Base-by-base conservation (phyloP, 441 rosid genomes). In the Geranium incanum region DNA sequence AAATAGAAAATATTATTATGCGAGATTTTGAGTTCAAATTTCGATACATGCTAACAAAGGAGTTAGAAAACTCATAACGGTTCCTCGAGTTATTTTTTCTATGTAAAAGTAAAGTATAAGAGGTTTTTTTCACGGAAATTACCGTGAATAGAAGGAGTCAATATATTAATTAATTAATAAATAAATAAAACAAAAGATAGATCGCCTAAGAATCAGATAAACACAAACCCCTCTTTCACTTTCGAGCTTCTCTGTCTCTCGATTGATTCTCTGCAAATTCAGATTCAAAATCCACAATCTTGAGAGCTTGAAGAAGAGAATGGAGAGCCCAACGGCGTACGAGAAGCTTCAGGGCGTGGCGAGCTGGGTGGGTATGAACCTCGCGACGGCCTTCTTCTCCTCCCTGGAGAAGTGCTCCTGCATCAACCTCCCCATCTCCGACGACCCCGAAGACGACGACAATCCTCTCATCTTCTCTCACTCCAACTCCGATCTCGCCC, bases 381-480 rank as follows among this genome's bases (percentile, higher is more conserved):
- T 89, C 9, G 77, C 81, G 74, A 81, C 88, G 79, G 91, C 91
- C 76, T 89, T 87, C 83, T 89, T 89, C 80, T 77, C 86, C 23
- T 89, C 92, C 64, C 84, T 87, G 0, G 91, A 89, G 72, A 86
- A 88, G 1, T 89, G 82, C 81, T 80, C 91, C 66, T 87, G 94
- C 74, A 89, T 89, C 78, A 87, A 87, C 62, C 75, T 87, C 72
- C 39, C 85, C 70, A 89, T 88, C 79, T 73, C 70, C 72, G 87
- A 86, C 64, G 62, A 55, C 6, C 80, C 72, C 52, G 89, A 79
- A 3, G 90, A 75, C 21, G 87, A 84, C 0, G 83, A 80, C 64
- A 81, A 80, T 37, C 84, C 89, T 72, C 83, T 79, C 64, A 59
- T 78, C 71, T 73, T 79, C 67, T 66, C 79, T 70, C 71, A 39